Conservation (phyloP, 169 alveolate genomes). For the Fabrea salina region DNA sequence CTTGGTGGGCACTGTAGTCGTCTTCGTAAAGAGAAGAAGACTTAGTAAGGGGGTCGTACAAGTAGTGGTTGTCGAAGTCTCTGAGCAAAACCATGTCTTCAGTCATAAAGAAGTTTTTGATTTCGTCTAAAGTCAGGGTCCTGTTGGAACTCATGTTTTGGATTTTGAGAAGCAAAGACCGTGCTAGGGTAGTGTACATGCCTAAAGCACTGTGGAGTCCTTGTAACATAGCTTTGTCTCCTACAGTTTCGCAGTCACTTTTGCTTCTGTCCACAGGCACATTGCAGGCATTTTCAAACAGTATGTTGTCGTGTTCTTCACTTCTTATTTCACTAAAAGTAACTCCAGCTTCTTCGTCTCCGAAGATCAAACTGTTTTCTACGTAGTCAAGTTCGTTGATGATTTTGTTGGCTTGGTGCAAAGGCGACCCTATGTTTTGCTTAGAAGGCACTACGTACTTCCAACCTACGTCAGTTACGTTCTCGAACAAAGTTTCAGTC, state of each 20-base stretch:
- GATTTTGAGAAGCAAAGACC: neutral
- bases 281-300: slow-evolving; percentile 20
- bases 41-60: slow-evolving; percentile 15
- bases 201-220: slow-evolving; percentile 34
- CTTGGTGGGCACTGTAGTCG: slow-evolving; percentile 20
- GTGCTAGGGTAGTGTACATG: neutral
- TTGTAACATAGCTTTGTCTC: slow-evolving; percentile 16
- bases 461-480: slow-evolving; percentile 13
- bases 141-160: neutral
- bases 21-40: slow-evolving; percentile 16
- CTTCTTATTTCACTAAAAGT: slow-evolving; percentile 15
- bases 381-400: slow-evolving; percentile 16
- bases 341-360: neutral
- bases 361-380: slow-evolving; percentile 21
- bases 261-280: neutral
- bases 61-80: slow-evolving; percentile 11
- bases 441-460: slow-evolving; percentile 17
- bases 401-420: neutral
- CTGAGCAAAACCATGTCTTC: slow-evolving; percentile 13
- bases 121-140: neutral
- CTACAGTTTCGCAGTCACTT: neutral
- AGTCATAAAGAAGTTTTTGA: neutral
- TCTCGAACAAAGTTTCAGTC: slow-evolving; percentile 18
- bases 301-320: neutral
- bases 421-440: slow-evolving; percentile 1